Evolutionary conservation across 345 rosid species (phyloP), one percentile per base, ranked within the genome.

Genomic region (Carallia pectinifolia): DNA sequence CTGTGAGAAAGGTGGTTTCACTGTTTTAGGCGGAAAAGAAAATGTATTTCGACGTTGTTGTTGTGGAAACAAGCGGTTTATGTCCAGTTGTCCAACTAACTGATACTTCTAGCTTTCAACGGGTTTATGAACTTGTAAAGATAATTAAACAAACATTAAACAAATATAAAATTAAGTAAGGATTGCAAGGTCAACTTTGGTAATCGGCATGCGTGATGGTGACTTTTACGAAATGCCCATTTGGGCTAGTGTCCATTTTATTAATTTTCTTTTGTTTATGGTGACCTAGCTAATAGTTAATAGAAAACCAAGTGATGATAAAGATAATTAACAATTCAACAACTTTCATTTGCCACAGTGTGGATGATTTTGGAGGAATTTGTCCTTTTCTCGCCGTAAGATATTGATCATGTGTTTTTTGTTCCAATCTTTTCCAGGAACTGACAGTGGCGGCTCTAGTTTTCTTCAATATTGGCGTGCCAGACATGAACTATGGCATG

Each of bases 101-200:
- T 15, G 15, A 27, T 19, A 23, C 60, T 56, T 13, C 33, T 56
- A 9, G 16, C 29, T 8, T 8, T 1, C 15, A 27, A 27, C 60
- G 8, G 60, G 17, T 3, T 27, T 27, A 33, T 33, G 34, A 33
- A 33, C 34, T 33, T 33, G 34, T 33, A 33, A 33, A 33, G 55
- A 53, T 53, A 19, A 53, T 53, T 19, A 53, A 53, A 19, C 29
- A 56, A 56, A 56, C 7, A 23, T 23, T 3, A 55, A 55, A 19
- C 29, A 56, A 56, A 56, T 19, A 9, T 0, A 56, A 9, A 27
- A 27, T 8, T 8, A 33, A 27, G 6, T 3, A 15, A 9, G 17
- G 60, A 56, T 10, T 8, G 4, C 60, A 4, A 27, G 17, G 69
- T 65, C 58, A 65, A 65, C 69, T 65, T 60, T 19, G 19, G 9